Conservation (phyloP, 495 filamentous ascomycete species). For the Talaromyces adpressus region DNA sequence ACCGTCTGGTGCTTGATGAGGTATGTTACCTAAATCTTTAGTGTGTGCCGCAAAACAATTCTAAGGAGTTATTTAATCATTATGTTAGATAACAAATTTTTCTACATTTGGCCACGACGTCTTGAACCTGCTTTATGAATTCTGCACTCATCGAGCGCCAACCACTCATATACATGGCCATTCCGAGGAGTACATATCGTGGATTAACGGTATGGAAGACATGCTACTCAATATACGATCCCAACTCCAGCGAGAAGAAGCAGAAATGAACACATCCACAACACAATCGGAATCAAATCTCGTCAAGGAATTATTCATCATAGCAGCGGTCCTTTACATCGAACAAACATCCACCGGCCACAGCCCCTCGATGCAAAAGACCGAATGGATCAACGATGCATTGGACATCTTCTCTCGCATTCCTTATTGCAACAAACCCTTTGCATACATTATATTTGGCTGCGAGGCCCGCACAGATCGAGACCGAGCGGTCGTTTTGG, state of each 20-base stretch:
- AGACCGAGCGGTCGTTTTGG: neutral
- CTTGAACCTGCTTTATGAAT: neutral
- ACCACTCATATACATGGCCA: neutral
- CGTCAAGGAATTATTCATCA: constrained; percentile 2
- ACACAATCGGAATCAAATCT: neutral
- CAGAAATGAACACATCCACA: neutral
- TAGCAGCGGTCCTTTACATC: neutral
- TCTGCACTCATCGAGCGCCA: neutral
- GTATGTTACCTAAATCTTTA: neutral
- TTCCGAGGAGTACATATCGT: constrained; percentile 1
- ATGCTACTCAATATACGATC: neutral
- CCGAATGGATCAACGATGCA: constrained; percentile 4
- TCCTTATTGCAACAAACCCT: neutral
- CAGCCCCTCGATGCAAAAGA: neutral
- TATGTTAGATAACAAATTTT: neutral
- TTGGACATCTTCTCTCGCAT: neutral
- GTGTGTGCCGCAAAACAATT: neutral
- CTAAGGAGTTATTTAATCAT: neutral
- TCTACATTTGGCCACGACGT: neutral
- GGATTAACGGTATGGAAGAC: neutral
- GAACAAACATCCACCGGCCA: neutral
- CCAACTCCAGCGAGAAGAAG: neutral
- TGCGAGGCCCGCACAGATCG: constrained; percentile 1
- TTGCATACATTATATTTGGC: constrained; percentile 3
- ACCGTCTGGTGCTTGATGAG: neutral